Percentiles rank a stretch among this genome's conserved stretches.
Evolutionary conservation across 116 monocot species (phyloP).

Genomic region (Dioscorea cayenensis): DNA sequence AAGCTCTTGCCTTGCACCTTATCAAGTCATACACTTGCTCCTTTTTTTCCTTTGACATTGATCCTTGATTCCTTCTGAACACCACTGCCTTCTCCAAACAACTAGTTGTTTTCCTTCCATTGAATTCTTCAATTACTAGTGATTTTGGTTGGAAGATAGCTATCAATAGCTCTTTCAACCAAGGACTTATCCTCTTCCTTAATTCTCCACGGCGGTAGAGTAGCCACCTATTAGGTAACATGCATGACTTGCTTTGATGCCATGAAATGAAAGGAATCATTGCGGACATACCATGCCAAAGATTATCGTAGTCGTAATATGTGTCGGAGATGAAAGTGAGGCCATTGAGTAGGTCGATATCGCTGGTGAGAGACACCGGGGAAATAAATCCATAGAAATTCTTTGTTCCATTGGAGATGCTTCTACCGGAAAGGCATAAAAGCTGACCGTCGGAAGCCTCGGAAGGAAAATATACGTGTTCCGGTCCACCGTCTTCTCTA

Average conservation of each 20-base stretch:
- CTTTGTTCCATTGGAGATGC: slow-evolving; percentile 31
- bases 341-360: slow-evolving; percentile 39
- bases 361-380: slow-evolving; percentile 37
- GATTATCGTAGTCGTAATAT: slow-evolving; percentile 47
- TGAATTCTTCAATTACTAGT: slow-evolving; percentile 21
- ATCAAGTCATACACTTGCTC: slow-evolving; percentile 50
- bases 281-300: slow-evolving; percentile 59
- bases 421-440: slow-evolving; percentile 48
- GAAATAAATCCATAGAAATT: slow-evolving; percentile 54
- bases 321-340: slow-evolving; percentile 63
- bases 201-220: slow-evolving; percentile 68
- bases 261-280: slow-evolving; percentile 46
- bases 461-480: slow-evolving; percentile 70
- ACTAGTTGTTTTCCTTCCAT: slow-evolving; percentile 8
- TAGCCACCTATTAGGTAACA: slow-evolving; percentile 35
- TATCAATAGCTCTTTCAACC: slow-evolving; percentile 29
- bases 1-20: slow-evolving; percentile 57
- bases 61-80: slow-evolving; percentile 54
- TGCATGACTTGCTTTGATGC: slow-evolving; percentile 26
- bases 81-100: slow-evolving; percentile 89
- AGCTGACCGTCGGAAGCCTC: slow-evolving; percentile 22
- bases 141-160: slow-evolving; percentile 17
- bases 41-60: slow-evolving; percentile 25
- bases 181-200: slow-evolving; percentile 32
- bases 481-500: slow-evolving; percentile 27